phyloP scores from a whole-genome alignment of 2,329 filamentous ascomycete genomes.

The Aspergillus fijiensis region DNA sequence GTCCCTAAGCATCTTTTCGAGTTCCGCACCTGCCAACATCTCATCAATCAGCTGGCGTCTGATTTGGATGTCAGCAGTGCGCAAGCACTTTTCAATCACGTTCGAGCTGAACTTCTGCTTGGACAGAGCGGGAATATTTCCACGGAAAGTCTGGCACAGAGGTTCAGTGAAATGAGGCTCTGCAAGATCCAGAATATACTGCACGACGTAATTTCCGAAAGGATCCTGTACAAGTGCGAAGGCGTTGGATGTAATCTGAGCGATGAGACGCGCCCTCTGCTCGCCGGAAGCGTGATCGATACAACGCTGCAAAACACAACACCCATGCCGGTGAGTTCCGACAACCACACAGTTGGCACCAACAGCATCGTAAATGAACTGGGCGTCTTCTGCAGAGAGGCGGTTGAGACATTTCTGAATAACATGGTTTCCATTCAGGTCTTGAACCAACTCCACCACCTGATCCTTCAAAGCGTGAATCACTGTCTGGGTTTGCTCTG shows the following conservation, averaged over 20 bases:
- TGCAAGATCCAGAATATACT: conserved; percentile 95
- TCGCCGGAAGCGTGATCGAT: conserved; percentile 92
- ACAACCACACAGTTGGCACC: conserved; percentile 83
- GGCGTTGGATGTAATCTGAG: conserved; percentile 84
- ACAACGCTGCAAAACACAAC: conserved; percentile 95
- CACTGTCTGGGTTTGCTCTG: conserved; percentile 81
- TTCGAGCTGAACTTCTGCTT: conserved; percentile 99
- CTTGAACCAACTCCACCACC: conserved; percentile 93
- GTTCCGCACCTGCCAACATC: conserved; percentile 70
- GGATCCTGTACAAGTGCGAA: conserved; percentile 89
- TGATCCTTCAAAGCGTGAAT: conserved; percentile 78
- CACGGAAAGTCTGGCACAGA: conserved; percentile 76
- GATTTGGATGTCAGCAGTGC: conserved; percentile 72
- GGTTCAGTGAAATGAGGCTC: conserved; percentile 86
- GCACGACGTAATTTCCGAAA: conserved; percentile 97
- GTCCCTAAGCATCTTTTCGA: conserved; percentile 86
- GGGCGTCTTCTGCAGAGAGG: conserved; percentile 75
- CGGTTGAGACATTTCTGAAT: conserved; percentile 99
- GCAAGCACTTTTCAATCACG: conserved; percentile 93
- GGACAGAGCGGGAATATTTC: conserved; percentile 69
- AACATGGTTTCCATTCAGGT: conserved; percentile 97
- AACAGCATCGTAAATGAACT: conserved; percentile 97
- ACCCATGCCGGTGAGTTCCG: conserved; percentile 94
- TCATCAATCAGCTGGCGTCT: conserved; percentile 83
- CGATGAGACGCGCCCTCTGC: conserved; percentile 84